phyloP scores from a whole-genome alignment of 192 early-diverging fungal genomes.

The Globomyces pollinis-pini region DNA sequence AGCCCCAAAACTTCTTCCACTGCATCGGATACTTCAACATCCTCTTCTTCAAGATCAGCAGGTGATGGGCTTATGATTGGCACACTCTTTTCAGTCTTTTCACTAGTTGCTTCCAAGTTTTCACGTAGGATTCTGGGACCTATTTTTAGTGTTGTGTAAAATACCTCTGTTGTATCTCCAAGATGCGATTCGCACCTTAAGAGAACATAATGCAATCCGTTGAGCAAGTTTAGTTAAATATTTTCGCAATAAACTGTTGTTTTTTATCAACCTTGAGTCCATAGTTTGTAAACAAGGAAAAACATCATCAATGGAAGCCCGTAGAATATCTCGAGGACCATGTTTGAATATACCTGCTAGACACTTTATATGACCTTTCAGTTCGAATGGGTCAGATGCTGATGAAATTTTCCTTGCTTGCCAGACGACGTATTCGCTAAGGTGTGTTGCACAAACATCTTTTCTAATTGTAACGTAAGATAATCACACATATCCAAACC shows the following conservation, averaged over 20 bases:
- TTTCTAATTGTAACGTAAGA: constrained; percentile 27
- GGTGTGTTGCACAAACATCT: constrained; percentile 56
- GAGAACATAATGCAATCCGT: constrained; percentile 11
- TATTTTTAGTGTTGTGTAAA: constrained; percentile 70
- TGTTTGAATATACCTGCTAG: constrained; percentile 64
- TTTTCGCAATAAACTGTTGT: constrained; percentile 16
- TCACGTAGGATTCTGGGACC: constrained; percentile 54
- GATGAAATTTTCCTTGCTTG: constrained; percentile 28
- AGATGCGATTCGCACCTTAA: background rate
- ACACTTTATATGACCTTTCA: constrained; percentile 50
- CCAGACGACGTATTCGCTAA: constrained; percentile 69
- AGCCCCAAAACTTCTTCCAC: constrained; percentile 77
- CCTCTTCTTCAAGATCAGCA: constrained; percentile 37
- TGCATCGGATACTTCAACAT: constrained; percentile 70
- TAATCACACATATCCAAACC: no score
- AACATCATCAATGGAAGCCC: constrained; percentile 37
- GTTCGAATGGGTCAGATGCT: constrained; percentile 4
- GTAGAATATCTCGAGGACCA: constrained; percentile 54
- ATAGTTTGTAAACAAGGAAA: constrained; percentile 8
- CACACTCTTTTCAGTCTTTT: background rate
- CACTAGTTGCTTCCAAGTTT: constrained; percentile 31
- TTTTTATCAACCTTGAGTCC: constrained; percentile 6
- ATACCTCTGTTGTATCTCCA: constrained; percentile 70
- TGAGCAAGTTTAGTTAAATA: constrained; percentile 28
- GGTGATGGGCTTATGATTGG: background rate